Base-by-base conservation (phyloP, 106 monocot genomes). In the Triglochin maritima region DNA sequence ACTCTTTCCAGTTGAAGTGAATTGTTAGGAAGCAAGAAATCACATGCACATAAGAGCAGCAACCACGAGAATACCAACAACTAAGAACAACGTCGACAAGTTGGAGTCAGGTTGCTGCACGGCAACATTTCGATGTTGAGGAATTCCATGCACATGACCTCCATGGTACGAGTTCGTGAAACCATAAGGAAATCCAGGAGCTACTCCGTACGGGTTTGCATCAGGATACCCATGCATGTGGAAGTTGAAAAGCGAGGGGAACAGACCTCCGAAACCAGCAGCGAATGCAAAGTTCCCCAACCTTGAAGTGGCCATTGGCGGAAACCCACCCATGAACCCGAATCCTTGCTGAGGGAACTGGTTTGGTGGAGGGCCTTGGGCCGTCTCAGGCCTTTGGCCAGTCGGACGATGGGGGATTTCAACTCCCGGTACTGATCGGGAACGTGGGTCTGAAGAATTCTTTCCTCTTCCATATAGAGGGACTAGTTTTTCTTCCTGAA, bases 391-490 rank as follows among this genome's bases (percentile, higher is more conserved):
- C 65, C 88, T 81, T 53, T 75, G 74, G 3, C 92, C 88, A 11
- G 83, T 55, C 0, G 92, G 92, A 9, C 88, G 79, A 17, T 88
- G 65, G 5, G 92, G 85, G 17, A 92, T 92, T 11, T 88, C 70
- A 16, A 80, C 74, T 29, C 79, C 87, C 0, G 81, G 81, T 12
- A 81, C 58, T 0, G 82, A 62, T 57, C 80, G 81, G 1, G 83
- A 81, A 3, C 85, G 78, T 1, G 92, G 85, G 50, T 93, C 85
- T 0, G 85, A 70, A 9, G 83, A 61, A 0, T 69, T 78, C 68
- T 86, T 94, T 3, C 89, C 93, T 29, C 86, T 65, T 3, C 93
- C 80, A 68, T 89, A 89, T 5, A 89, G 80, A 65, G 89, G 93
- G 7, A 94, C 84, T 3, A 94, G 64, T 66, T 86, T 86, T 2